These are phyloP conservation scores for Funneliformis mosseae DNA, from an alignment of 192 early-diverging fungal genomes.

Conservation along the genomic window DNA sequence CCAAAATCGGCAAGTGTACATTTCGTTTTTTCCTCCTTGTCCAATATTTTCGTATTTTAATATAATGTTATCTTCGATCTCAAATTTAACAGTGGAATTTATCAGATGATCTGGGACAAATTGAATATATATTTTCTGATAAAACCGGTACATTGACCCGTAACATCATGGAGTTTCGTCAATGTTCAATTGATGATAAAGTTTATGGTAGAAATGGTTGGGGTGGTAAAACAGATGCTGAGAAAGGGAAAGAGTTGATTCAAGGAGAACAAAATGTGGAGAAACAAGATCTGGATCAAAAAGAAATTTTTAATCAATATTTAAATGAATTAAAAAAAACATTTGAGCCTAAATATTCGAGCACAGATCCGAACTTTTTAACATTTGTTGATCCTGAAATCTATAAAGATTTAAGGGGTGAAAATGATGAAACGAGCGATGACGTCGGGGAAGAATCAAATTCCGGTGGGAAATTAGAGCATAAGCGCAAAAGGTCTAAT, in stretches of 20 bases:
- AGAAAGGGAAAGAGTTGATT: conserved; percentile 58
- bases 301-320: conserved; percentile 58
- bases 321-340: conserved; percentile 58
- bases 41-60: conserved; percentile 16
- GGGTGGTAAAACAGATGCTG: conserved; percentile 68
- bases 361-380: conserved; percentile 62
- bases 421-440: conserved; percentile 32
- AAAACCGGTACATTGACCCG: conserved; percentile 96
- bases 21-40: neutral
- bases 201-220: conserved; percentile 81
- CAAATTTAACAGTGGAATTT: conserved; percentile 77
- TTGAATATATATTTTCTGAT: conserved; percentile 96
- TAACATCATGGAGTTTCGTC: conserved; percentile 97
- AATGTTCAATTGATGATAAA: conserved; percentile 85
- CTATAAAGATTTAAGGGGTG: conserved; percentile 69
- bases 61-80: conserved; percentile 34
- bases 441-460: neutral
- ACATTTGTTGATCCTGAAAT: conserved; percentile 87
- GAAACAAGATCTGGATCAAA: conserved; percentile 34
- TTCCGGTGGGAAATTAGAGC: neutral
- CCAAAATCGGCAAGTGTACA: conserved; percentile 63
- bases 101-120: conserved; percentile 94
- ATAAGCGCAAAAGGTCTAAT: conserved; percentile 52
- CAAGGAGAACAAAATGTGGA: conserved; percentile 47
- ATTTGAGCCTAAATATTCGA: conserved; percentile 69